Conservation (phyloP, 306 rosid genomes). For the Pterocarpus santalinus region DNA sequence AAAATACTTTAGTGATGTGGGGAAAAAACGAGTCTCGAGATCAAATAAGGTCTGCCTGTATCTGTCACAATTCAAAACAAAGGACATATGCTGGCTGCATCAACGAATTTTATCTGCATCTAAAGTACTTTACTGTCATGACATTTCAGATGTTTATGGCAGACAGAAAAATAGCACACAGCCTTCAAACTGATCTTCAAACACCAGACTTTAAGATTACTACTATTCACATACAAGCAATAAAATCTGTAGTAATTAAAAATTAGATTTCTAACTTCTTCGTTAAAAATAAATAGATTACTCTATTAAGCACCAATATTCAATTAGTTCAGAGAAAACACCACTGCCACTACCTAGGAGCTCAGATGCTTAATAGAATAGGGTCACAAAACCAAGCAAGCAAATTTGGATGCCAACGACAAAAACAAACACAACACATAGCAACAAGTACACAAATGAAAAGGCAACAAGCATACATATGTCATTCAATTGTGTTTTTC, state of each 20-base stretch:
- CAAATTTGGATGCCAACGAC: not conserved
- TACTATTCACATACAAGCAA: too few relatives aligned
- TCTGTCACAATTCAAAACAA: too few relatives aligned
- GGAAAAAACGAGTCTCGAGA: too few relatives aligned
- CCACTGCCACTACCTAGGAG: too few relatives aligned
- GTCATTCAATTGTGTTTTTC: not conserved
- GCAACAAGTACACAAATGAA: conserved; percentile 19
- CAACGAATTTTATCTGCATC: not conserved
- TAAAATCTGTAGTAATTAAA: not conserved
- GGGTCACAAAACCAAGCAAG: not conserved
- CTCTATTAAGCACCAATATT: not conserved
- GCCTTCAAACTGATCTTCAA: conserved; percentile 2
- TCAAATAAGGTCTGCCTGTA: too few relatives aligned
- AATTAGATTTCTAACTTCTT: not conserved
- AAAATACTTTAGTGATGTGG: too few relatives aligned
- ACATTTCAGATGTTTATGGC: not conserved
- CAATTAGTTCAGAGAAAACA: not conserved
- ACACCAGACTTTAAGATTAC: not conserved
- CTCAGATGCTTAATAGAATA: too few relatives aligned
- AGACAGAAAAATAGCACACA: not conserved
- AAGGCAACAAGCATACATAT: not conserved
- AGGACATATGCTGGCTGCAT: not conserved
- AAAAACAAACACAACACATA: not conserved
- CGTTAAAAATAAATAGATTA: not conserved
- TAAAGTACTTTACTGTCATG: not conserved